Evolutionary conservation across 2,329 filamentous ascomycete genomes (phyloP), one percentile per base, ranked within the genome.

Genomic region (Stachybotrys elegans): DNA sequence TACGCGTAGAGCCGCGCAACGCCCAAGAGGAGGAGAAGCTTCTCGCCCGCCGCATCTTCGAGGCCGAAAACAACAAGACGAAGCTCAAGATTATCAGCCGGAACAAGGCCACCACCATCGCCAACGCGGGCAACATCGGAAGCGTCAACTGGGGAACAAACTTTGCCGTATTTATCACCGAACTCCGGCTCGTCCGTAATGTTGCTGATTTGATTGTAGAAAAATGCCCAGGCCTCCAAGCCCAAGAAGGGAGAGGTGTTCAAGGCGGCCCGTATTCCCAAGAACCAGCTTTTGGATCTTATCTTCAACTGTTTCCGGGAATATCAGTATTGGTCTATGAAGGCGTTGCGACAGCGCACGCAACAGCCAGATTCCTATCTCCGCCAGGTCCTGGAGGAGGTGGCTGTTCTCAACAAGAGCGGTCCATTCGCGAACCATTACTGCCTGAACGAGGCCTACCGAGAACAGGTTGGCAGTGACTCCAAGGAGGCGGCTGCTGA

Each of bases 321-420:
- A 57, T 95, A 86, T 73, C 83, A 84, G 56, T 97, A 93, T 67
- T 98, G 92, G 91, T 83, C 86, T n/a, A 87, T 97, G 75, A 91
- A 88, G 59, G 81, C 86, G 5, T 78, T 98, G 54, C 88, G 89
- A 51, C 75, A 81, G 41, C 72, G 78, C 48, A 79, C 94, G 31
- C 79, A 84, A 47, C 93, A 98, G 67, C 93, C 93, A 2, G 93
- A 97, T 62, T 83, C 86, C n/a, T 97, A 91, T 63, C 79, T 98
- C 49, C 89, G 92, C 43, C 81, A 93, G 60, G 85, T 84, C 1
- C 69, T 98, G 53, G 86, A 91, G 50, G 83, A 89, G 58, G 80
- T 97, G 47, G 92, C 89, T 0, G 80, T 86, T 17, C 69, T 95
- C 48, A 84, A 94, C 61, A 88, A 90, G 64, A 84, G 82, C 38